Conservation (phyloP, 441 rosid species). For the Erodium trifolium region DNA sequence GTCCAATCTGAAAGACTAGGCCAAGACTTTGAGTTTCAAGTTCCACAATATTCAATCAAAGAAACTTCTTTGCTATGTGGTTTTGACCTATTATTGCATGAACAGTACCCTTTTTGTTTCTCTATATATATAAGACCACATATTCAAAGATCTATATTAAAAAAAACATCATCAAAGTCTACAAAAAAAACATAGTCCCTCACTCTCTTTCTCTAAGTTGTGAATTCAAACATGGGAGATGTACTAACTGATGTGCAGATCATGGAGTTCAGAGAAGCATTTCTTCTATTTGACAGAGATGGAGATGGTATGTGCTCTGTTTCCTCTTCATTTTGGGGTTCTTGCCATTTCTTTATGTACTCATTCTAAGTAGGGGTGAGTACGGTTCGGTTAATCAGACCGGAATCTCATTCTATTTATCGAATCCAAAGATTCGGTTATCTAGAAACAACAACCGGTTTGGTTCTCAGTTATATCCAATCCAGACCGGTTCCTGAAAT, state of each 20-base stretch:
- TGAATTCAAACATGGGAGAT: conserved; percentile 30
- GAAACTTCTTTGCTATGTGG: not conserved
- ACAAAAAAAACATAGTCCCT: too few relatives aligned
- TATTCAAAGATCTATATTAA: not conserved
- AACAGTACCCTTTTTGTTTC: not conserved
- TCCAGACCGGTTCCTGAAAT: too few relatives aligned
- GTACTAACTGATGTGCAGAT: conserved; percentile 38
- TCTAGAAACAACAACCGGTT: too few relatives aligned
- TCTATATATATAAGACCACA: not conserved
- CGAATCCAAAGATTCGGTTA: too few relatives aligned
- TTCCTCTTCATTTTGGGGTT: not conserved
- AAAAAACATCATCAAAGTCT: not conserved
- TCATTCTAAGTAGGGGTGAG: too few relatives aligned
- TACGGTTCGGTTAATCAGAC: too few relatives aligned
- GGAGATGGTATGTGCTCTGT: conserved; percentile 30
- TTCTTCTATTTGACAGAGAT: conserved; percentile 46
- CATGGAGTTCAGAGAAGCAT: conserved; percentile 50
- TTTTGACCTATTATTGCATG: not conserved
- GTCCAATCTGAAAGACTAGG: not conserved
- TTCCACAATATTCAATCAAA: not conserved
- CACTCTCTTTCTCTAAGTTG: not conserved
- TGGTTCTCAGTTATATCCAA: too few relatives aligned
- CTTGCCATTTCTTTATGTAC: too few relatives aligned
- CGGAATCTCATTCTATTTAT: too few relatives aligned
- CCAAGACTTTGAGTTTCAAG: not conserved